phyloP scores from a whole-genome alignment of 108 stramenopile genomes.

The Cyclotella sp. region DNA sequence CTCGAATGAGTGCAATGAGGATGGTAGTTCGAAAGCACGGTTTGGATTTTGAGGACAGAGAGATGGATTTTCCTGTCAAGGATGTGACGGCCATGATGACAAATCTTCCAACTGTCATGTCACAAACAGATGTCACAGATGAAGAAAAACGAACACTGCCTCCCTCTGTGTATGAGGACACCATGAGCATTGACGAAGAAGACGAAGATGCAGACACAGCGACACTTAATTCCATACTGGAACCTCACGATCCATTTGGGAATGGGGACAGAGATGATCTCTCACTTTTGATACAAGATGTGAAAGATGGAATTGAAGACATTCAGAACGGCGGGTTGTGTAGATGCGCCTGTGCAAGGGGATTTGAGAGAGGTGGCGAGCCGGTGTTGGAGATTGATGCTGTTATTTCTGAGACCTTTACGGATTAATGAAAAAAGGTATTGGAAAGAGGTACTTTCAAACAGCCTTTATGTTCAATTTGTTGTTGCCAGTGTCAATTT shows the following conservation, averaged over 20 bases:
- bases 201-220: conserved; percentile 16
- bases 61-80: conserved; percentile 11
- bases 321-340: conserved; percentile 23
- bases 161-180: background rate
- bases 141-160: background rate
- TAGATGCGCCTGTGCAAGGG: conserved; percentile 4
- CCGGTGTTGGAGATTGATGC: conserved; percentile 14
- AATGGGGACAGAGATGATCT: conserved; percentile 14
- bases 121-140: background rate
- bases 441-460: too few relatives aligned
- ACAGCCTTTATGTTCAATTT: too few relatives aligned
- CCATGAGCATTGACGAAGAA: conserved; percentile 4
- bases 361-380: background rate
- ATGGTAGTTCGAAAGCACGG: conserved; percentile 23
- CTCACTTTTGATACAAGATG: conserved; percentile 21
- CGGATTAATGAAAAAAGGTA: too few relatives aligned
- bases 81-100: background rate
- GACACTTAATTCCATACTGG: conserved; percentile 11
- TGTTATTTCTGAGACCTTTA: conserved; percentile 1
- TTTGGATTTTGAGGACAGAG: conserved; percentile 15
- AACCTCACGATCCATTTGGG: conserved; percentile 16
- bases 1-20: conserved; percentile 18
- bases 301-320: conserved; percentile 27
- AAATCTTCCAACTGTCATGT: too few relatives aligned
- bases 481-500: too few relatives aligned